These are phyloP conservation scores for Huntiella abstrusa DNA, from an alignment of 2,329 filamentous ascomycete genomes.

Conservation along the genomic window DNA sequence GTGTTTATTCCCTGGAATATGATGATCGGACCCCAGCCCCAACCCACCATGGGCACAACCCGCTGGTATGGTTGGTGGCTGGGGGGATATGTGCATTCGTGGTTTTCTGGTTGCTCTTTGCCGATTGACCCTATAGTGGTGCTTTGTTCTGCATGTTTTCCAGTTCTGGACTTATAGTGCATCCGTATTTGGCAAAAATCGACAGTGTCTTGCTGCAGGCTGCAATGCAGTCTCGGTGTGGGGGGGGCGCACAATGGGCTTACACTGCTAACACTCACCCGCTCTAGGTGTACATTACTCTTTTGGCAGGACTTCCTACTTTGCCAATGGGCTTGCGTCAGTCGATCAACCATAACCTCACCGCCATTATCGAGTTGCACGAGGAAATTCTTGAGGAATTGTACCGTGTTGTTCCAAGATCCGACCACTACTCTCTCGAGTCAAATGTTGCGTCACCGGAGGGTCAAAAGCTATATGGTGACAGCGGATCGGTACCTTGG, in stretches of 20 bases:
- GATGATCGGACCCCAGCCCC: conserved; percentile 10
- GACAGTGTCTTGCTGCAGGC: too few relatives aligned
- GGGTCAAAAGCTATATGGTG: not conserved
- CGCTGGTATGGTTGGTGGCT: too few relatives aligned
- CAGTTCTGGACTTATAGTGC: too few relatives aligned
- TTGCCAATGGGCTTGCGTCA: conserved; percentile 44
- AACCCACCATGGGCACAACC: too few relatives aligned
- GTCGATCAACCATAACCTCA: conserved; percentile 61
- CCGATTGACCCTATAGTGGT: too few relatives aligned
- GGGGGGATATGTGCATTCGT: too few relatives aligned
- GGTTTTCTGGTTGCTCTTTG: too few relatives aligned
- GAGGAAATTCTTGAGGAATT: conserved; percentile 63
- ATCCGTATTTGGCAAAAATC: too few relatives aligned
- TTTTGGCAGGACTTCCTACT: conserved; percentile 52
- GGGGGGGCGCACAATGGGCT: too few relatives aligned
- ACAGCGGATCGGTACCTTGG: conserved; percentile 17
- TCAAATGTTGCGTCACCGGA: conserved; percentile 5
- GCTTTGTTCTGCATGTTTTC: too few relatives aligned
- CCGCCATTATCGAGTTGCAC: conserved; percentile 65
- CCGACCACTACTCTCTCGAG: conserved; percentile 36
- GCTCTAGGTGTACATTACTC: conserved; percentile 49
- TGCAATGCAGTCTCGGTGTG: too few relatives aligned
- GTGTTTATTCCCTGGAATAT: too few relatives aligned
- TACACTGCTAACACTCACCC: not conserved
- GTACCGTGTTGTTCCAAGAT: conserved; percentile 49